These are phyloP conservation scores for Neofusicoccum kwambonambiense DNA, from an alignment of 2,329 filamentous ascomycete species.

Conservation along the genomic window DNA sequence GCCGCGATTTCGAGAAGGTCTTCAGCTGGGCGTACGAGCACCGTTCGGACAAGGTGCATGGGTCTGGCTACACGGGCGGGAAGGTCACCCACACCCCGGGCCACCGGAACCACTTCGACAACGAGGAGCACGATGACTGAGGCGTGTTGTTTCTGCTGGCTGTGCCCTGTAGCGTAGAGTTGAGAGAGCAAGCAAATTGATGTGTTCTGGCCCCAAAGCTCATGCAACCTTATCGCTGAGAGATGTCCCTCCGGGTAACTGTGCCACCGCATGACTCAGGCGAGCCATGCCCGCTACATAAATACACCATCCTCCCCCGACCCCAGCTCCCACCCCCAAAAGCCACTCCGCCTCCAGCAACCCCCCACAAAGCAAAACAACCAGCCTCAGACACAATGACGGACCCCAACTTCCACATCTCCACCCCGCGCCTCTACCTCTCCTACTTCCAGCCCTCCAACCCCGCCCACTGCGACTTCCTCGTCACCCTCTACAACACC, in stretches of 20 bases:
- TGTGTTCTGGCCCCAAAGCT: too few relatives aligned
- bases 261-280: too few relatives aligned
- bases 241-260: too few relatives aligned
- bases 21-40: slow-evolving; percentile 15
- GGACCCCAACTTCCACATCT: slow-evolving; percentile 26
- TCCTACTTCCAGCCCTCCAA: slow-evolving; percentile 22
- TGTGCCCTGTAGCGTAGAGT: too few relatives aligned
- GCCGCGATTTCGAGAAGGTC: background rate
- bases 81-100: slow-evolving; percentile 7
- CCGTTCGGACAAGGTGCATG: background rate
- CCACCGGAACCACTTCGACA: background rate
- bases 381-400: background rate
- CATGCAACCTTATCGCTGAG: too few relatives aligned
- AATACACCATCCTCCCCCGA: too few relatives aligned
- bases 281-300: too few relatives aligned
- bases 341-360: too few relatives aligned
- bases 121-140: background rate
- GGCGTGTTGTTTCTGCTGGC: too few relatives aligned
- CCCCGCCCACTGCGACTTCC: slow-evolving; percentile 29
- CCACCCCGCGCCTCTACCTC: slow-evolving; percentile 27
- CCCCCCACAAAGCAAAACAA: too few relatives aligned
- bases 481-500: slow-evolving; percentile 28
- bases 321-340: too few relatives aligned
- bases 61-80: background rate
- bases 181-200: too few relatives aligned